A percentile compares a stretch with the other conserved stretches of the same genome.
phyloP scores from a whole-genome alignment of 768 basidiomycete species.

The Boletus speciosus region DNA sequence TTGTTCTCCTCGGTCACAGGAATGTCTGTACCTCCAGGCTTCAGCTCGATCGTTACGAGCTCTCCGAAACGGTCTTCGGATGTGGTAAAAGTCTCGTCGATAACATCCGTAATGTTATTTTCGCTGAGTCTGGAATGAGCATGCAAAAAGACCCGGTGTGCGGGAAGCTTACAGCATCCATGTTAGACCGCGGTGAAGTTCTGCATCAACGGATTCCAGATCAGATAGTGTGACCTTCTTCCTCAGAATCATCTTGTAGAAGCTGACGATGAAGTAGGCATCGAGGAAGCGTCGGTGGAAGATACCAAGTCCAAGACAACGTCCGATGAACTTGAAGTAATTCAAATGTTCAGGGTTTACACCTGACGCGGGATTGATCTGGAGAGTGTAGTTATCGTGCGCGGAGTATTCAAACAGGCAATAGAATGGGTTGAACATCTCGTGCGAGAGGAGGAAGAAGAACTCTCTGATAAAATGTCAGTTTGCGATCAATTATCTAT shows the following conservation, averaged over 20 bases:
- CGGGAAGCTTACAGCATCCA: slow-evolving; percentile 89
- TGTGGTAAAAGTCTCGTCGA: slow-evolving; percentile 97
- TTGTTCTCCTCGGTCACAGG: slow-evolving; percentile 97
- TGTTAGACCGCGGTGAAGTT: slow-evolving; percentile 89
- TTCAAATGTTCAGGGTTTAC: slow-evolving; percentile 99
- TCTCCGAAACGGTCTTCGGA: slow-evolving; percentile 98
- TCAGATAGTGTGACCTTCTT: slow-evolving; percentile 95
- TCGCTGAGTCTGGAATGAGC: slow-evolving; percentile 52
- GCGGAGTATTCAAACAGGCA: slow-evolving; percentile 99
- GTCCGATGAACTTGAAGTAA: slow-evolving; percentile 99
- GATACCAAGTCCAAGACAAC: slow-evolving; percentile 91
- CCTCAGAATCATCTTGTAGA: slow-evolving; percentile 99
- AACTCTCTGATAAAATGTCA: slow-evolving; percentile 70
- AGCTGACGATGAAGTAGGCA: slow-evolving; percentile 98
- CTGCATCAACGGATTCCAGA: slow-evolving; percentile 94
- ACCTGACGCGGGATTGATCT: slow-evolving; percentile 97
- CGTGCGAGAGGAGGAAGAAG: slow-evolving; percentile 99
- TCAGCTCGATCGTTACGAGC: slow-evolving; percentile 95
- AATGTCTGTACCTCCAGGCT: slow-evolving; percentile 79
- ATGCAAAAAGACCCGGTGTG: neutral
- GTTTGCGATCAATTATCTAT: neutral
- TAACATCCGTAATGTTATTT: slow-evolving; percentile 96
- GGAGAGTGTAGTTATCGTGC: slow-evolving; percentile 99
- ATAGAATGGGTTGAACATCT: slow-evolving; percentile 99
- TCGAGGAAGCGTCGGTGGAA: slow-evolving; percentile 99